A percentile compares a stretch with the other conserved stretches of the same genome.
These are phyloP conservation scores for Arthrobotrys iridis DNA, from an alignment of 2,329 filamentous ascomycete genomes.

Conservation along the genomic window DNA sequence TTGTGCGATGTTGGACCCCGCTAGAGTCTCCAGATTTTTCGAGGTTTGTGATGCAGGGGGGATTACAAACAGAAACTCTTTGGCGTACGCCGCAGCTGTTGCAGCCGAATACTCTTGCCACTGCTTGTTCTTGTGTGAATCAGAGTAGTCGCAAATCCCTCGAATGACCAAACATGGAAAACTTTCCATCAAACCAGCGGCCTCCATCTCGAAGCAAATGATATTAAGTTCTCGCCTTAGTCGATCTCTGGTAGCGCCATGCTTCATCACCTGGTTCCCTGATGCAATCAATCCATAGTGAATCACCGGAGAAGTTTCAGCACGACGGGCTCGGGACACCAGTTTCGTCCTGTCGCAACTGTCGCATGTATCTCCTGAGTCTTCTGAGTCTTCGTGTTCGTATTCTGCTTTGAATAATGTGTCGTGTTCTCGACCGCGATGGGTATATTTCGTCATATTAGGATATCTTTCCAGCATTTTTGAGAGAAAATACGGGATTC, in stretches of 20 bases:
- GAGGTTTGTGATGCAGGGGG: background rate
- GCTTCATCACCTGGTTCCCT: conserved; percentile 12
- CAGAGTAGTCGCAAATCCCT: conserved; percentile 56
- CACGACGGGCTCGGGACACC: background rate
- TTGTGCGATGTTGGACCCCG: background rate
- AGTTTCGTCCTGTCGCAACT: background rate
- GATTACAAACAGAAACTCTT: background rate
- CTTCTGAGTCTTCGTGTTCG: background rate
- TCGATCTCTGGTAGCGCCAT: background rate
- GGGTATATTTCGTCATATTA: background rate
- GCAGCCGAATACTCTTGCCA: conserved; percentile 56
- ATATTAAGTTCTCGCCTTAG: background rate
- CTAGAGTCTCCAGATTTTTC: background rate
- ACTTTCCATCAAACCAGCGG: conserved; percentile 42
- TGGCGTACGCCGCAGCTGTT: conserved; percentile 9
- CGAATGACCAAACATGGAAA: conserved; percentile 18
- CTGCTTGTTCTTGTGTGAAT: conserved; percentile 56
- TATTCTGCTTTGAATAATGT: background rate
- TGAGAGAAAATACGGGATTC: background rate
- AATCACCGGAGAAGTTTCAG: background rate
- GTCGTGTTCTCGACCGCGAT: background rate
- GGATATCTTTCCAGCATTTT: background rate
- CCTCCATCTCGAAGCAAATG: conserved; percentile 54
- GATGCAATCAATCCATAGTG: conserved; percentile 6
- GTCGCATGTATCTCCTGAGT: background rate